phyloP scores from a whole-genome alignment of 2,329 filamentous ascomycete species.

The Pseudocercospora vitis region DNA sequence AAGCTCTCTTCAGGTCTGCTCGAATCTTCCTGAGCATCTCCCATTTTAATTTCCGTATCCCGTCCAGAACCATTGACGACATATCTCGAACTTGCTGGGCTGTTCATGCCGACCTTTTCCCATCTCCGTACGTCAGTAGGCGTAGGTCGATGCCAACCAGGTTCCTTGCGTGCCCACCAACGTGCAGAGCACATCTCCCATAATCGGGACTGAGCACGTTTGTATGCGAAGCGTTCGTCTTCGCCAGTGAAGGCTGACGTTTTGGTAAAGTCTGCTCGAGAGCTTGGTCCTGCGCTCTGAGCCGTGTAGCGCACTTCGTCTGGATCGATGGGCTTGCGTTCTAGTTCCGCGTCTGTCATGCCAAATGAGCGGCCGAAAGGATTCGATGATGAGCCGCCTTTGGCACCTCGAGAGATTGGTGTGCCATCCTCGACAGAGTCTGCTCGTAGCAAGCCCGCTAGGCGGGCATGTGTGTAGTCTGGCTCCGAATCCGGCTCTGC shows the following conservation, averaged over 20 bases:
- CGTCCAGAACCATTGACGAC: constrained; percentile 8
- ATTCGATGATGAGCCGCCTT: constrained; percentile 35
- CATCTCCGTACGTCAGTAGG: constrained; percentile 64
- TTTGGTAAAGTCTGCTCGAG: constrained; percentile 63
- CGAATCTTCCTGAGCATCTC: constrained; percentile 28
- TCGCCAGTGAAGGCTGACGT: constrained; percentile 72
- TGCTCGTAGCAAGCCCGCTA: constrained; percentile 41
- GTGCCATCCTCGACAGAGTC: constrained; percentile 50
- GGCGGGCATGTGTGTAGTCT: constrained; percentile 40
- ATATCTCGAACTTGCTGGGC: not conserved
- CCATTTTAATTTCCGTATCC: constrained; percentile 26
- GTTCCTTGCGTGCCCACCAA: constrained; percentile 66
- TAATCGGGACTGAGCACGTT: constrained; percentile 71
- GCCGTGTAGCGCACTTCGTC: constrained; percentile 31
- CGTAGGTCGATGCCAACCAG: constrained; percentile 69
- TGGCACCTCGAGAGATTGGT: constrained; percentile 21
- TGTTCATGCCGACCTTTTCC: constrained; percentile 49
- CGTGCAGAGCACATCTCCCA: constrained; percentile 76
- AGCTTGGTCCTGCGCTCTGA: no score
- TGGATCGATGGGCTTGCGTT: constrained; percentile 37
- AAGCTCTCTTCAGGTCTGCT: constrained; percentile 43
- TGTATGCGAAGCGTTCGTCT: constrained; percentile 79
- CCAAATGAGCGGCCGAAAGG: constrained; percentile 37
- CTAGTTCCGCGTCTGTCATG: constrained; percentile 36
- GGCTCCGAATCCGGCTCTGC: constrained; percentile 37